phyloP scores from a whole-genome alignment of 495 filamentous ascomycete genomes.

The Penicillium egyptiacum region DNA sequence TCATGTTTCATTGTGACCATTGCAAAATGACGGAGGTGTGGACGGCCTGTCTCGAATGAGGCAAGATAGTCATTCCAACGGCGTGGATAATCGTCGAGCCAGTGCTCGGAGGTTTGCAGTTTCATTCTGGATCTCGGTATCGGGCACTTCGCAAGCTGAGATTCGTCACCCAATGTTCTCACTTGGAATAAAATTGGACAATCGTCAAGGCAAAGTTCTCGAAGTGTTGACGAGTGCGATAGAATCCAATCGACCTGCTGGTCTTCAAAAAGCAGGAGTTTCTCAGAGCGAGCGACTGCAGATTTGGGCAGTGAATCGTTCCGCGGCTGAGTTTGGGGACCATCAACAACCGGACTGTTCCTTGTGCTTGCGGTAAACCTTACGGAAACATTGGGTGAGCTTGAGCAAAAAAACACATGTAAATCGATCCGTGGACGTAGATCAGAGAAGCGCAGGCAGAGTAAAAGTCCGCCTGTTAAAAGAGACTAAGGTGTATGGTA shows the following conservation, averaged over 20 bases:
- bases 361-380: no score
- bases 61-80: conserved; percentile 28
- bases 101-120: background rate
- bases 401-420: no score
- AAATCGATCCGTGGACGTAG: no score
- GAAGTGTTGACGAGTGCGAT: conserved; percentile 19
- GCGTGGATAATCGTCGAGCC: conserved; percentile 13
- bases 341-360: no score
- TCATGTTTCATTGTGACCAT: conserved; percentile 14
- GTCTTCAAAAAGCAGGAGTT: conserved; percentile 29
- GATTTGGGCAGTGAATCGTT: conserved; percentile 22
- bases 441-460: no score
- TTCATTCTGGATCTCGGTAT: conserved; percentile 7
- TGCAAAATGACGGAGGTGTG: conserved; percentile 18
- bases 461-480: no score
- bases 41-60: conserved; percentile 15
- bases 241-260: conserved; percentile 32
- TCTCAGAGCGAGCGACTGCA: conserved; percentile 26
- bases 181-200: conserved; percentile 21
- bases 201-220: conserved; percentile 27
- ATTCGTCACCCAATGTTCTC: conserved; percentile 1
- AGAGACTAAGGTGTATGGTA: no score
- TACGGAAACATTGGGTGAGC: no score
- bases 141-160: background rate
- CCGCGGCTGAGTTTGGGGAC: conserved; percentile 21